Evolutionary conservation across 2,329 filamentous ascomycete genomes (phyloP).

Genomic region (Aspergillus nomiae): DNA sequence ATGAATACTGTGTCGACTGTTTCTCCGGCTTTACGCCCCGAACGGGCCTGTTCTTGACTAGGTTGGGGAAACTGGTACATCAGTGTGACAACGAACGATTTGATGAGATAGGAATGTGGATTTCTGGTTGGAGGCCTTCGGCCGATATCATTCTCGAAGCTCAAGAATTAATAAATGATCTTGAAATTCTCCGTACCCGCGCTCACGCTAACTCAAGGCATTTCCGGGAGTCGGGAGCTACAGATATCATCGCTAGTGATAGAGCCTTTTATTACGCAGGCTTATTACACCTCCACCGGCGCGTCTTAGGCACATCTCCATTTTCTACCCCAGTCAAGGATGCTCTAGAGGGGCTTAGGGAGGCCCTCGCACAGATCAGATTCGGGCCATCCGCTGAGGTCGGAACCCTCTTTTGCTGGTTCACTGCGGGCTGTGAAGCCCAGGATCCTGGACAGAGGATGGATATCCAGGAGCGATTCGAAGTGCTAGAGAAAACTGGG

Average conservation of each 20-base stretch:
- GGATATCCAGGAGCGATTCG: conserved; percentile 66
- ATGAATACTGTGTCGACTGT: conserved; percentile 74
- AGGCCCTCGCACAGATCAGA: conserved; percentile 63
- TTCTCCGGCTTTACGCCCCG: conserved; percentile 76
- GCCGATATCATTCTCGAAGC: conserved; percentile 59
- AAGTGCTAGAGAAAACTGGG: conserved; percentile 69
- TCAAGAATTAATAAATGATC: conserved; percentile 60
- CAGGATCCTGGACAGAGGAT: conserved; percentile 56
- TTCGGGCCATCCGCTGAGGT: conserved; percentile 71
- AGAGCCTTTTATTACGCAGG: conserved; percentile 79
- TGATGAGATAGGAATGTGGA: conserved; percentile 53
- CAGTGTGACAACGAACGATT: conserved; percentile 68
- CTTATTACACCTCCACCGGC: conserved; percentile 72
- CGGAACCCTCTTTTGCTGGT: conserved; percentile 77
- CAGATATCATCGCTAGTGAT: conserved; percentile 67
- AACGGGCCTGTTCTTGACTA: conserved; percentile 70
- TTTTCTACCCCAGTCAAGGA: conserved; percentile 63
- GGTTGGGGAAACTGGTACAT: conserved; percentile 70
- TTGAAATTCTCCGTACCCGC: conserved; percentile 57
- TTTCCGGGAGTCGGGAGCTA: conserved; percentile 40
- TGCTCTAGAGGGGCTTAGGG: conserved; percentile 65
- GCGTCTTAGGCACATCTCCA: conserved; percentile 66
- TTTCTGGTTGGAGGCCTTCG: conserved; percentile 61
- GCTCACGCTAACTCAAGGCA: conserved; percentile 43
- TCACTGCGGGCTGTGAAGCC: conserved; percentile 78